Evolutionary conservation across 129 eudicot species (phyloP).

Genomic region (Chrysanthemum seticuspe): DNA sequence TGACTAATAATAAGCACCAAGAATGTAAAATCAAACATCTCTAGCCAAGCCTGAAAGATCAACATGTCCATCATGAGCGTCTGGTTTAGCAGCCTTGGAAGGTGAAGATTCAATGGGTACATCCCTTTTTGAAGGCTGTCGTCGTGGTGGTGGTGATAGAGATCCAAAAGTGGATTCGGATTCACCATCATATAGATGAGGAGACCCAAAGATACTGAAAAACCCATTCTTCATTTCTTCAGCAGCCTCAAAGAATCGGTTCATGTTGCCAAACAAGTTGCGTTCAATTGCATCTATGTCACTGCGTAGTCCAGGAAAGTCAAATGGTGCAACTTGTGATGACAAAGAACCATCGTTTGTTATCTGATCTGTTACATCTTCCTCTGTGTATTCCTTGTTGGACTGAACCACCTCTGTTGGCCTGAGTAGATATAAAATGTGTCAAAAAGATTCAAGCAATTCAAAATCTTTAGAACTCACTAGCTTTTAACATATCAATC

Average conservation of each 20-base stretch:
- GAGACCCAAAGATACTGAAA: slow-evolving; percentile 49
- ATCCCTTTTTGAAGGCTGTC: slow-evolving; percentile 29
- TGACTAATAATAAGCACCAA: slow-evolving; percentile 18
- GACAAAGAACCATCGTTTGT: slow-evolving; percentile 57
- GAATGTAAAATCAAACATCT: slow-evolving; percentile 53
- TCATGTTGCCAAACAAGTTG: slow-evolving; percentile 50
- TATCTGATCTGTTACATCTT: slow-evolving; percentile 75
- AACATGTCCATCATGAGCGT: slow-evolving; percentile 56
- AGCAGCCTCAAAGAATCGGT: slow-evolving; percentile 76
- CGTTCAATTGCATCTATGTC: slow-evolving; percentile 88
- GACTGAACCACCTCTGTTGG: slow-evolving; percentile 82
- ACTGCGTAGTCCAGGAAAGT: slow-evolving; percentile 76
- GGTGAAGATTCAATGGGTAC: slow-evolving; percentile 46
- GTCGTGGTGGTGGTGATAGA: slow-evolving; percentile 25
- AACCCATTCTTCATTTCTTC: slow-evolving; percentile 71
- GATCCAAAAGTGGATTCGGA: slow-evolving; percentile 42
- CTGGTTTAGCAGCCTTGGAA: slow-evolving; percentile 10
- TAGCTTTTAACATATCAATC: background rate
- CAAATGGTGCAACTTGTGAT: slow-evolving; percentile 32
- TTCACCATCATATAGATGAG: slow-evolving; percentile 41
- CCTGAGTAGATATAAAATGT: slow-evolving; percentile 37
- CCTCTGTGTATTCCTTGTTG: slow-evolving; percentile 85
- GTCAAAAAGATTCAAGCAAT: background rate
- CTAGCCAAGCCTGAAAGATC: slow-evolving; percentile 83
- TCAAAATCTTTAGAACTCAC: background rate